Evolutionary conservation across 1,139 yeast species (phyloP), one percentile per base, ranked within the genome.

Genomic region (Blastobotrys petasosporus): DNA sequence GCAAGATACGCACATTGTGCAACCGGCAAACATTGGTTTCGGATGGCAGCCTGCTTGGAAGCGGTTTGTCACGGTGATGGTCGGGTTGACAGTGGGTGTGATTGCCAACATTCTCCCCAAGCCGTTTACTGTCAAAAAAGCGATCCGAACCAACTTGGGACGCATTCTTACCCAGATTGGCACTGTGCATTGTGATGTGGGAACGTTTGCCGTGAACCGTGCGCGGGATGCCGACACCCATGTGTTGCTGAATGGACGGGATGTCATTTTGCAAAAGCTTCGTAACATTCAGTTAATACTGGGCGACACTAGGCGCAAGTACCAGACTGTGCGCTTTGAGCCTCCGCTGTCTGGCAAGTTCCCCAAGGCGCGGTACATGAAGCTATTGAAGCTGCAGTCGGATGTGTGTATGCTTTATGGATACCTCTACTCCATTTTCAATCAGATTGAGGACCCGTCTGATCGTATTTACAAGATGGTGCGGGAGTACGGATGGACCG

Each of bases 1-100:
- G 67, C 55, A 53, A 23, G 59, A 60, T 34, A 30, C 56, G 35
- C 39, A 44, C 37, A 20, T 45, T 41, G 32, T 32, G 2, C 15
- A 10, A 4, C 30, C 48, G 43, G 23, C 44, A 33, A 11, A 56
- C 47, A 47, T 55, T 2, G 66, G 65, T 3, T 38, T 41, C 11
- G 70, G 70, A 0, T 65, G 57, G 51, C 45, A 52, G 2, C 64
- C 64, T 11, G 67, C 68, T 1, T 66, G 69, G 69, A 50, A 61
- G 9, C 57, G 70, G 25, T 63, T 64, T 32, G 62, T 61, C 6
- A 58, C 65, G 1, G 69, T 64, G 10, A 35, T 56, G 7, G 54
- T 60, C 30, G 70, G 70, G 2, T 48, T 65, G 9, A 25, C 57
- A 1, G 48, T 63, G n/a, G 66, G 65, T 1, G 61, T 62, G 34